A percentile compares a stretch with the other conserved stretches of the same genome.
phyloP scores from a whole-genome alignment of 768 basidiomycete species.

The Leccinum variicolor region DNA sequence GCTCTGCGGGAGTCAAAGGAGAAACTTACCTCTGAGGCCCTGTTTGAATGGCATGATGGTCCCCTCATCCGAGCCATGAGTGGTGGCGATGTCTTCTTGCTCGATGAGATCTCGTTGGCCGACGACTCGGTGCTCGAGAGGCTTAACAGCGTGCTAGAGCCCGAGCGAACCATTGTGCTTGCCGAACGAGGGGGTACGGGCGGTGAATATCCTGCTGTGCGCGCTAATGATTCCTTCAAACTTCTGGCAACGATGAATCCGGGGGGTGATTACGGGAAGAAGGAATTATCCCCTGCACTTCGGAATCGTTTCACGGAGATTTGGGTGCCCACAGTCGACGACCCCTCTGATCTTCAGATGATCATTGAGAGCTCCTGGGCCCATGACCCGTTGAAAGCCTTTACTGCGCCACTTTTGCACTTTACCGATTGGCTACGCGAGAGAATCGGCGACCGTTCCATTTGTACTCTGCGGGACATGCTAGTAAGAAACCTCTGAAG shows the following conservation, averaged over 20 bases:
- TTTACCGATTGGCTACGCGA: slow-evolving; percentile 80
- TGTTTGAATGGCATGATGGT: slow-evolving; percentile 97
- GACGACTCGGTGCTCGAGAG: slow-evolving; percentile 98
- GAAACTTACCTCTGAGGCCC: slow-evolving; percentile 55
- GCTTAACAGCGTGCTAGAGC: slow-evolving; percentile 95
- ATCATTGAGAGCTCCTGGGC: slow-evolving; percentile 76
- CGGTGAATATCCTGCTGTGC: slow-evolving; percentile 61
- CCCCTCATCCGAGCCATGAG: slow-evolving; percentile 94
- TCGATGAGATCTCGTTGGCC: slow-evolving; percentile 96
- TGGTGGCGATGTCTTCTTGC: slow-evolving; percentile 76
- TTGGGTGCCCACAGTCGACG: slow-evolving; percentile 89
- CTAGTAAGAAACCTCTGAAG: slow-evolving; percentile 49
- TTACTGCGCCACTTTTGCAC: slow-evolving; percentile 63
- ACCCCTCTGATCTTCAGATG: slow-evolving; percentile 66
- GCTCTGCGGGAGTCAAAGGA: slow-evolving; percentile 42
- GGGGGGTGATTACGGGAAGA: slow-evolving; percentile 98
- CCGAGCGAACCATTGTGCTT: slow-evolving; percentile 80
- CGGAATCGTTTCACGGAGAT: slow-evolving; percentile 99
- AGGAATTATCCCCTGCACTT: slow-evolving; percentile 94
- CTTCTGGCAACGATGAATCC: slow-evolving; percentile 99
- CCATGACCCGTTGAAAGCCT: slow-evolving; percentile 45
- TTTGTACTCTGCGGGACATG: slow-evolving; percentile 83
- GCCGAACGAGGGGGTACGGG: slow-evolving; percentile 88
- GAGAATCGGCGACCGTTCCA: slow-evolving; percentile 56
- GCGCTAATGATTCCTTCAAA: slow-evolving; percentile 70